phyloP scores from a whole-genome alignment of 176 grass and related monocot genomes.

The Carex kokanica region DNA sequence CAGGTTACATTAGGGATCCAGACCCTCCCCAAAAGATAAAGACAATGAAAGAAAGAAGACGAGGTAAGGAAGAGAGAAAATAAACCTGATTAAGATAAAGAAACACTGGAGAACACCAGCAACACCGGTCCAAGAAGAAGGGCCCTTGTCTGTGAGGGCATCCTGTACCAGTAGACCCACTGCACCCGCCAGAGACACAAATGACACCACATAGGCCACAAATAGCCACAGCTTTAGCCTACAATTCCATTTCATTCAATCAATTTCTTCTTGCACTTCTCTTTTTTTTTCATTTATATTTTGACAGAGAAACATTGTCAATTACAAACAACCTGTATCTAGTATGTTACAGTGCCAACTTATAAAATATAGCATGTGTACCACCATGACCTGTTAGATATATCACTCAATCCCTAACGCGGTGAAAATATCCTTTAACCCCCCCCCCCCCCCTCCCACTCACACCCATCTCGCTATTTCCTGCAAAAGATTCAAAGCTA shows the following conservation, averaged over 20 bases:
- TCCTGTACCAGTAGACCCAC: constrained; percentile 73
- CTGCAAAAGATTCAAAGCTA: not conserved
- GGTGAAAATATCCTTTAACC: not conserved
- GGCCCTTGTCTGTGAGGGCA: constrained; percentile 58
- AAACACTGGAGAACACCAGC: constrained; percentile 69
- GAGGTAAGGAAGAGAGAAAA: not conserved
- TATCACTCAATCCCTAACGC: not conserved
- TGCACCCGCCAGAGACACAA: constrained; percentile 62
- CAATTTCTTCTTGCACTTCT: not conserved
- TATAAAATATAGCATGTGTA: not conserved
- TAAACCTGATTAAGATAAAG: constrained; percentile 74
- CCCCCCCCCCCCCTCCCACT: not conserved
- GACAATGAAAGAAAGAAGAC: not conserved
- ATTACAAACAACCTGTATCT: not conserved
- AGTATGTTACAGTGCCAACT: not conserved
- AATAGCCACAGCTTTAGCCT: constrained; percentile 94
- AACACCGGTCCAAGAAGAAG: constrained; percentile 69
- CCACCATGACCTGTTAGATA: not conserved
- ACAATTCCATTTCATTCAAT: not conserved
- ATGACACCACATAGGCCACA: constrained; percentile 77
- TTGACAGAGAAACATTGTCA: not conserved
- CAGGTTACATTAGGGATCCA: no score
- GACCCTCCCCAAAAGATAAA: no score
- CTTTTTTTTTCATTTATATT: not conserved
- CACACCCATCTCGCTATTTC: not conserved